Conservation (phyloP, 2,329 filamentous ascomycete species). For the Colletotrichum sp. region DNA sequence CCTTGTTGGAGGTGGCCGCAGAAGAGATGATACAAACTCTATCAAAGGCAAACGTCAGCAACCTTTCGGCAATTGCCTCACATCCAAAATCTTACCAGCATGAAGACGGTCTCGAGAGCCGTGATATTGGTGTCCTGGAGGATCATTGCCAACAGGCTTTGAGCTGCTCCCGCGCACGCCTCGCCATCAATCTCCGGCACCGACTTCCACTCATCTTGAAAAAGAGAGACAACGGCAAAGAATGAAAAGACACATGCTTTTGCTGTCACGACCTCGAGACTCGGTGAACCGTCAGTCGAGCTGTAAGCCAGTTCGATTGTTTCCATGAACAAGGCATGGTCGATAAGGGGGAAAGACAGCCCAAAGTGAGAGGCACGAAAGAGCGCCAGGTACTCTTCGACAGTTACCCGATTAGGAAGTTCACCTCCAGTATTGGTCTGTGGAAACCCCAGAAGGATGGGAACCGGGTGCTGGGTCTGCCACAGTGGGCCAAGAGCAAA, state of each 20-base stretch:
- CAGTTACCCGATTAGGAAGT: conserved; percentile 39
- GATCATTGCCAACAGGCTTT: conserved; percentile 45
- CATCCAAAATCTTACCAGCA: conserved; percentile 46
- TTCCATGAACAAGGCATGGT: conserved; percentile 48
- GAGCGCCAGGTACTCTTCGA: conserved; percentile 27
- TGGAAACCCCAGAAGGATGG: neutral
- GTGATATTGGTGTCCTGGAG: conserved; percentile 48
- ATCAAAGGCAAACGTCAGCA: neutral
- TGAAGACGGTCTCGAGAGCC: conserved; percentile 48
- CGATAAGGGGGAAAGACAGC: conserved; percentile 53
- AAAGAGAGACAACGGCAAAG: conserved; percentile 38
- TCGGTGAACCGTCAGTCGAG: conserved; percentile 13
- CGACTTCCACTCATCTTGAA: conserved; percentile 15
- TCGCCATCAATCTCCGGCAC: conserved; percentile 40
- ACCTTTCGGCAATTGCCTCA: neutral
- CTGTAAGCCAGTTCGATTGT: conserved; percentile 51
- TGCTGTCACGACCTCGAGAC: conserved; percentile 35
- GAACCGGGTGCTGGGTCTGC: conserved; percentile 19
- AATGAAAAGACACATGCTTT: conserved; percentile 56
- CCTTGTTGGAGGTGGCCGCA: conserved; percentile 51
- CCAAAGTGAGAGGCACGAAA: conserved; percentile 39
- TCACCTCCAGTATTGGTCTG: conserved; percentile 12
- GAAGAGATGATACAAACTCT: conserved; percentile 48
- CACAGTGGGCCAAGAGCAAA: conserved; percentile 26
- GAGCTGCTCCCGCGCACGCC: conserved; percentile 41